Base-by-base conservation (phyloP, 2,329 filamentous ascomycete species). In the Eutypa lata region DNA sequence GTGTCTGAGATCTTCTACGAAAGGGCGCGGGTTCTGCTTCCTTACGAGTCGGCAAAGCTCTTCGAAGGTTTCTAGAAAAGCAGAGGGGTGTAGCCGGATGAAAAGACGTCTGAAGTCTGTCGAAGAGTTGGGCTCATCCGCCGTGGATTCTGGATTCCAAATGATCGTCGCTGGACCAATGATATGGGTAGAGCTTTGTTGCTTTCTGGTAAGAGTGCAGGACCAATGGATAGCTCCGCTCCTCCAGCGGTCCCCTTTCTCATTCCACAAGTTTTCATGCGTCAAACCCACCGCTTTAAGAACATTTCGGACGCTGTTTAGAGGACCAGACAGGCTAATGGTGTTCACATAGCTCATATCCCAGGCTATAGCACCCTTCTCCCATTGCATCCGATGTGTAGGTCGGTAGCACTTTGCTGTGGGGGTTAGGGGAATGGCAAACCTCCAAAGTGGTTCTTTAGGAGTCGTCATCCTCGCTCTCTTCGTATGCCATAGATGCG, bases 341-440 rank as follows among this genome's bases (percentile, higher is more conserved):
- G 91, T 96, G 61, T 90, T 89, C 76, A 94, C 88, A 68, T 97
- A 99, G 68, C 92, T 97, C 76, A 85, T 90, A 71, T 99, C 94
- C 91, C 93, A 97, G 1, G 86, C 86, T 43, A 97, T 77, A 21
- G 88, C 88, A 5, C 94, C 92, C 58, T 87, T 83, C 49, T 87
- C 80, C 26, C 86, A 85, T 49, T 86, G 83, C 21, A 90, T 87
- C 58, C 92, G 84, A 74, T 97, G 91, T 0, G 90, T 94, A 45
- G 90, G 84, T 48, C 94, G 80, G 68, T 97, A 97, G 49, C 88
- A 86, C 75, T 99, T 99, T 66, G 91, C 87, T 26, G 89, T 95
- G 0, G 93, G 91, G 4, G 89, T 91, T 57, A 96, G 70, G 0
- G 92, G 91, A 22, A 97, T 76, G 1, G 90, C 84, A 70, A 97